These are phyloP conservation scores for Scedosporium apiospermum DNA, from an alignment of 2,329 filamentous ascomycete genomes.

Conservation along the genomic window DNA sequence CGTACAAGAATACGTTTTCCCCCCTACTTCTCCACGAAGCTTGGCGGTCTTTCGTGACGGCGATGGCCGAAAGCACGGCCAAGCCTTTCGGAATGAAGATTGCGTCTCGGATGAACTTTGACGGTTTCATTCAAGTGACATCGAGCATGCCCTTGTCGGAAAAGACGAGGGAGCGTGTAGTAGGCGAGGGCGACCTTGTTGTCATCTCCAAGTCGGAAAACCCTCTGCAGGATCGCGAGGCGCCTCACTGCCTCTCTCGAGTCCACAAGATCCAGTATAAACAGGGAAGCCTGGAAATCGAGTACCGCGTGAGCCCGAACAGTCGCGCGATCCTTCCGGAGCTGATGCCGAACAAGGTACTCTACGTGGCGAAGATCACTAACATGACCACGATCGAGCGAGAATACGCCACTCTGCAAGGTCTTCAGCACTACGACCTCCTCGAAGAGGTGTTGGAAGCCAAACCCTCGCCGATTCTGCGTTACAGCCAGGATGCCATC, in stretches of 20 bases:
- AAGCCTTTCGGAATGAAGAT: conserved; percentile 83
- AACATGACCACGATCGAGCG: conserved; percentile 92
- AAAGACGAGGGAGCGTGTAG: conserved; percentile 45
- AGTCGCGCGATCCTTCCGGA: conserved; percentile 51
- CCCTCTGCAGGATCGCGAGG: conserved; percentile 55
- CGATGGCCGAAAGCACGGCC: conserved; percentile 74
- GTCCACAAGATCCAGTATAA: conserved; percentile 75
- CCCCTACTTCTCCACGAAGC: conserved; percentile 86
- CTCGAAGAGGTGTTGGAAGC: conserved; percentile 86
- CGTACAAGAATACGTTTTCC: conserved; percentile 85
- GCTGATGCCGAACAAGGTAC: conserved; percentile 58
- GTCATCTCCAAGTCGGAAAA: conserved; percentile 67
- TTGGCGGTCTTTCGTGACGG: conserved; percentile 87
- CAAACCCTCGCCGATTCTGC: conserved; percentile 79
- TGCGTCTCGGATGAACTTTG: conserved; percentile 78
- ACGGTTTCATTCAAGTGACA: conserved; percentile 86
- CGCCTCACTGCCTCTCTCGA: conserved; percentile 76
- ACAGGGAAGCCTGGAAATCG: conserved; percentile 71
- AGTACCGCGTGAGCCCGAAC: conserved; percentile 68
- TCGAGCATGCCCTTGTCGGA: conserved; percentile 65
- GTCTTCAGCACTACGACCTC: conserved; percentile 89
- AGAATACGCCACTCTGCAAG: conserved; percentile 86
- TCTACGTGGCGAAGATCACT: conserved; percentile 74
- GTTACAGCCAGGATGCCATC: conserved; percentile 67
- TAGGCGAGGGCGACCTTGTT: conserved; percentile 82